These are phyloP conservation scores for Boletus hoseneyae DNA, from an alignment of 1,284 basidiomycete genomes.

Conservation along the genomic window DNA sequence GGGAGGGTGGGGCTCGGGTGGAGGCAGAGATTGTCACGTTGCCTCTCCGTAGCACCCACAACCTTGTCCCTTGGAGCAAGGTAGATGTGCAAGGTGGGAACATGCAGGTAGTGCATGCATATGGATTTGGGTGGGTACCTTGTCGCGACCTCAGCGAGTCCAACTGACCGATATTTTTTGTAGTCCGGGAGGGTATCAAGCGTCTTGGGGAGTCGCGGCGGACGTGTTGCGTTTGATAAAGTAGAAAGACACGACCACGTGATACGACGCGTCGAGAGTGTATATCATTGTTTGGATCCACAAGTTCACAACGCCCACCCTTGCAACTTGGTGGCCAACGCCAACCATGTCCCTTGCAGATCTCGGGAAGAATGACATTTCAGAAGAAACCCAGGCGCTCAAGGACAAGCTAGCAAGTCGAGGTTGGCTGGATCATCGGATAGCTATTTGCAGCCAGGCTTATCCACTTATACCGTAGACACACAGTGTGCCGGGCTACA, in stretches of 20 bases:
- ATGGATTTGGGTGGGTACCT: conserved; percentile 55
- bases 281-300: conserved; percentile 27
- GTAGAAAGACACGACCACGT: conserved; percentile 30
- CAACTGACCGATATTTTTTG: conserved; percentile 11
- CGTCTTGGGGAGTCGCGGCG: conserved; percentile 51
- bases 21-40: conserved; percentile 48
- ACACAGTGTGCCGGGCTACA: conserved; percentile 56
- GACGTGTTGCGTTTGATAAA: conserved; percentile 38
- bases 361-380: conserved; percentile 57
- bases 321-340: conserved; percentile 12
- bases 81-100: conserved; percentile 24
- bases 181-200: conserved; percentile 51
- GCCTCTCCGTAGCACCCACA: conserved; percentile 32
- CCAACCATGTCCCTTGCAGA: conserved; percentile 53
- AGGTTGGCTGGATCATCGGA: conserved; percentile 40
- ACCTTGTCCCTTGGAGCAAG: conserved; percentile 30
- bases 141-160: not conserved
- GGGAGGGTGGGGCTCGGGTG: conserved; percentile 56
- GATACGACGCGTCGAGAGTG: conserved; percentile 27
- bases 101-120: conserved; percentile 57
- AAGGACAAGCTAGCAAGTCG: conserved; percentile 61
- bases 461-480: conserved; percentile 37
- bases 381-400: conserved; percentile 53
- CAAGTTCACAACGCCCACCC: conserved; percentile 11
- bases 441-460: conserved; percentile 3